Base-by-base conservation (phyloP, 2,329 filamentous ascomycete genomes). In the Pseudogymnoascus sp. region DNA sequence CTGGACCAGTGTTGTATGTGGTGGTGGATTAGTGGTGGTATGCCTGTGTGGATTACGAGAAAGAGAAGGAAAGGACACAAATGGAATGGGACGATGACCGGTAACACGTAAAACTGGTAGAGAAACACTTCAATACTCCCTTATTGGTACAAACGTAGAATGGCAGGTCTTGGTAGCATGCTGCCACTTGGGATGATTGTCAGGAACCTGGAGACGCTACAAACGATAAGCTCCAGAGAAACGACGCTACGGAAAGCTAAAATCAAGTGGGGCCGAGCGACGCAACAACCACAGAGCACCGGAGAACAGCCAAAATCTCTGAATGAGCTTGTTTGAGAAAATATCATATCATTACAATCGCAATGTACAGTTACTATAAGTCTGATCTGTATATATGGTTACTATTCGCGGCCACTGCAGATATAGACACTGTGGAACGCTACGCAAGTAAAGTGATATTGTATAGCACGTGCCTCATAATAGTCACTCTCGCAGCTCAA, bases 141-240 rank as follows among this genome's bases (percentile, higher is more conserved):
- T 55, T 55, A 55, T 55, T 33, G 49, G 28, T 55, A 55, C 49
- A 35, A 55, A 55, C 28, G 22, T 3, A 33, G 28, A 33, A 55
- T 55, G 49, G 9, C 25, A 22, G 49, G 8, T 55, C 28, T 33
- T 14, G 49, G 49, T 55, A 33, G 49, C 9, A 55, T 14, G 9
- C 28, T 35, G 49, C 16, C 49, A 35, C 49, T 33, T 55, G 5
- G 28, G 16, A 52, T 52, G 25, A 11, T 55, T 55, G 28, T 33
- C 49, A 35, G 49, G 49, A 33, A 55, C 49, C 28, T 35, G 49
- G 28, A 55, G 28, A 33, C 49, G 49, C 49, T 55, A 55, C 49
- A 28, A 35, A 55, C 9, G 49, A 33, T 28, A 55, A 33, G 49
- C 49, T 55, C 16, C 3, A 55, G 49, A 35, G 9, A 28, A 55